A percentile compares a stretch with the other conserved stretches of the same genome.
Evolutionary conservation across 345 rosid genomes (phyloP).

Genomic region (Bruguiera parviflora): DNA sequence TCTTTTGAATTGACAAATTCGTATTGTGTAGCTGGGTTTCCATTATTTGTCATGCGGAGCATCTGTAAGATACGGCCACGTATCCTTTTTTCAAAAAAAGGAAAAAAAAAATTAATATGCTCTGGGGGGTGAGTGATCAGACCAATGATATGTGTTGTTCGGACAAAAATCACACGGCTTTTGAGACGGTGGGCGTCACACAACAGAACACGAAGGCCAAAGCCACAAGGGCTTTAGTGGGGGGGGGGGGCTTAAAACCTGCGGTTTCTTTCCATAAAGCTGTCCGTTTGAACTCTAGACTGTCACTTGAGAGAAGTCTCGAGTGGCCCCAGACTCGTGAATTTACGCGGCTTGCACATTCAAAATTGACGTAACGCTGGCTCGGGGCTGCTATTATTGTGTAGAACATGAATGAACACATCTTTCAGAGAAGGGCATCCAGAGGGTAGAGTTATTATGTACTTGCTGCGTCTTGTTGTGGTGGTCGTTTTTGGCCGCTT

Average conservation of each 20-base stretch:
- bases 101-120: neutral
- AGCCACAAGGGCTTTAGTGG: neutral
- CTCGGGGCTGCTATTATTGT: too few species aligned
- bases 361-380: too few species aligned
- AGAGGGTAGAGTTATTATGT: too few species aligned
- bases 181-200: neutral
- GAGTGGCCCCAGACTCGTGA: too few species aligned
- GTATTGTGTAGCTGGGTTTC: constrained; percentile 1
- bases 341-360: too few species aligned
- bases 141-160: neutral
- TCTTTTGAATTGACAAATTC: neutral
- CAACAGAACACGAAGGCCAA: too few species aligned
- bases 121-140: neutral
- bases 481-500: too few species aligned
- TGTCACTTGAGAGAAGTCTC: too few species aligned
- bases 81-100: neutral
- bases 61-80: constrained; percentile 14
- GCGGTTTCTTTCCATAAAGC: neutral
- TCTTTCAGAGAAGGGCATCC: too few species aligned
- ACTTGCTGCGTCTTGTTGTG: too few species aligned
- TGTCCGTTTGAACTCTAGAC: neutral
- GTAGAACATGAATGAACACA: too few species aligned
- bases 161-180: constrained; percentile 16
- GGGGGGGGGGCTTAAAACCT: neutral
- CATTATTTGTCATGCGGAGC: constrained; percentile 10